Evolutionary conservation across 2,329 filamentous ascomycete genomes (phyloP).

Genomic region (Leptoxyphium fumago): DNA sequence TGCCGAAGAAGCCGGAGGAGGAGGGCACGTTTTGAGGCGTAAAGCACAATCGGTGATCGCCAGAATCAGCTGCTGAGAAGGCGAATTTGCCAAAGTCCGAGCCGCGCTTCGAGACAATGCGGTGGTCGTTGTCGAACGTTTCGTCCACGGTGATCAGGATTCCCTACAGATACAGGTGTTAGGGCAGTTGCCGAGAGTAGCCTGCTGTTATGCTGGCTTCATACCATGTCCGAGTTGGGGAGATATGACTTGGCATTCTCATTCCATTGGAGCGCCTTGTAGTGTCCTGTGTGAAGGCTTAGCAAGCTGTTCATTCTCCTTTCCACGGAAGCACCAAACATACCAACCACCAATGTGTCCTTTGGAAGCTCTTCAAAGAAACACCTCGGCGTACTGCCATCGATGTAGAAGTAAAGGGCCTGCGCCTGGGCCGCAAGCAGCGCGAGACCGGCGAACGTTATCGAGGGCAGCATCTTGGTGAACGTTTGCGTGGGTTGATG

Average conservation of each 20-base stretch:
- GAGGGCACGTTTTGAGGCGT: conserved; percentile 62
- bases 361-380: conserved; percentile 98
- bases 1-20: conserved; percentile 53
- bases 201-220: neutral
- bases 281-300: conserved; percentile 46
- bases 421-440: conserved; percentile 46
- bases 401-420: conserved; percentile 91
- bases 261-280: conserved; percentile 73
- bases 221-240: conserved; percentile 47
- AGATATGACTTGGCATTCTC: conserved; percentile 52
- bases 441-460: conserved; percentile 12
- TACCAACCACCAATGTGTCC: conserved; percentile 86
- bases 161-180: conserved; percentile 25
- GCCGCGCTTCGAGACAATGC: conserved; percentile 78
- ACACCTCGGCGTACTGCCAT: conserved; percentile 73
- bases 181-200: conserved; percentile 1
- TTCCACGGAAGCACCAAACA: conserved; percentile 10
- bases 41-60: conserved; percentile 93
- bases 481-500: too few species aligned
- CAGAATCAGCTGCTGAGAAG: conserved; percentile 86
- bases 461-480: conserved; percentile 13
- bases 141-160: conserved; percentile 94
- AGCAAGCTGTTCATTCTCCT: too few species aligned
- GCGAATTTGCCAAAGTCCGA: conserved; percentile 66
- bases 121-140: conserved; percentile 94